phyloP scores from a whole-genome alignment of 2,329 filamentous ascomycete genomes.

The Passalora sequoiae region DNA sequence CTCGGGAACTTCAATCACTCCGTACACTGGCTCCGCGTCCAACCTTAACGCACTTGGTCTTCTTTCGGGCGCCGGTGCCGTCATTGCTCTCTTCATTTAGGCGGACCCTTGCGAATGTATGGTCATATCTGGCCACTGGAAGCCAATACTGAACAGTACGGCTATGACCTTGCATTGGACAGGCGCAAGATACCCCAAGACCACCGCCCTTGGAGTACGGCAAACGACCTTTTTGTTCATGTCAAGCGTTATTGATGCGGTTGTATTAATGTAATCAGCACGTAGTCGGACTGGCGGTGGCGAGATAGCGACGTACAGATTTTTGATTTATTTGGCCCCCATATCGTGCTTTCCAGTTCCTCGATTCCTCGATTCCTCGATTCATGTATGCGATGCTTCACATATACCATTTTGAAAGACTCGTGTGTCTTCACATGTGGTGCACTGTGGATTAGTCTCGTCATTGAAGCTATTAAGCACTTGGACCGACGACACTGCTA shows the following conservation, averaged over 20 bases:
- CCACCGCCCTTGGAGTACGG: no score
- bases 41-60: conserved; percentile 21
- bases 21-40: conserved; percentile 21
- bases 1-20: conserved; percentile 8
- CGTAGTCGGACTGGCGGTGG: conserved; percentile 1
- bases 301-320: conserved; percentile 7
- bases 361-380: no score
- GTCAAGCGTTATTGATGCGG: conserved; percentile 5
- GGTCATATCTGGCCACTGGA: conserved; percentile 12
- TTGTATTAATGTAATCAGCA: conserved; percentile 12
- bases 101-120: conserved; percentile 12
- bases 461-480: no score
- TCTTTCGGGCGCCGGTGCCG: conserved; percentile 23
- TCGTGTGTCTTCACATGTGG: no score
- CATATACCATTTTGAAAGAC: no score
- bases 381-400: no score
- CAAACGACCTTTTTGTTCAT: conserved; percentile 2
- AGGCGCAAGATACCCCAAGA: conserved; percentile 12
- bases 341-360: no score
- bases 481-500: no score
- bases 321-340: no score
- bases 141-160: conserved; percentile 9
- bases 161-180: conserved; percentile 17
- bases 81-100: conserved; percentile 28
- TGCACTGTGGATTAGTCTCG: no score